Evolutionary conservation across 2,329 filamentous ascomycete genomes (phyloP).

Genomic region (Sporothrix variecibatus): DNA sequence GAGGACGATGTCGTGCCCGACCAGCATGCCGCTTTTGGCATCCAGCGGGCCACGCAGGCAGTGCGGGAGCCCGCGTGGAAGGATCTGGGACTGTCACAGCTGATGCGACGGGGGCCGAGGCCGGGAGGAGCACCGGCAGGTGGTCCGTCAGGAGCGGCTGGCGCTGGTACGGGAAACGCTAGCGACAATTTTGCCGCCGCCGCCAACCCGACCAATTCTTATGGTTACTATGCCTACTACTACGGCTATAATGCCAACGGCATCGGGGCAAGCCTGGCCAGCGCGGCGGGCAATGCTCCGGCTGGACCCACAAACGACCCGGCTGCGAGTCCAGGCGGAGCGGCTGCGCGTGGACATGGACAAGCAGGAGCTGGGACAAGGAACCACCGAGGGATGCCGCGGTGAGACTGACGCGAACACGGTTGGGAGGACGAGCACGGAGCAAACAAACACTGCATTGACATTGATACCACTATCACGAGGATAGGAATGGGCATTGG

Average conservation of each 20-base stretch:
- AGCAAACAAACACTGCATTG: not conserved
- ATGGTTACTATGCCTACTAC: constrained; percentile 35
- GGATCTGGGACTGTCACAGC: constrained; percentile 70
- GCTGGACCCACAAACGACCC: not conserved
- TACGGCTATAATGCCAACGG: constrained; percentile 31
- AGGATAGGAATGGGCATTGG: not conserved
- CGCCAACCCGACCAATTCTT: constrained; percentile 34
- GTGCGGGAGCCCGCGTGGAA: constrained; percentile 74
- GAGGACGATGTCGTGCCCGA: constrained; percentile 87
- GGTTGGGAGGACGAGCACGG: not conserved
- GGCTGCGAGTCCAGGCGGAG: constrained; percentile 17
- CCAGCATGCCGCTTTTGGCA: constrained; percentile 85
- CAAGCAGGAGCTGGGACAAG: constrained; percentile 27
- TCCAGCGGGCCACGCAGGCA: constrained; percentile 75
- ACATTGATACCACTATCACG: constrained; percentile 6
- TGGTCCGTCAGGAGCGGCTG: not conserved
- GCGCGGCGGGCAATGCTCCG: not conserved
- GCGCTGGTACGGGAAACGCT: not conserved
- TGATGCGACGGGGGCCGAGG: constrained; percentile 56
- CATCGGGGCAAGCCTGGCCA: constrained; percentile 14
- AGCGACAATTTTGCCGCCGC: no score
- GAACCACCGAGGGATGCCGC: constrained; percentile 30
- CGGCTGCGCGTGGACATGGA: constrained; percentile 31
- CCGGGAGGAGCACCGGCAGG: no score
- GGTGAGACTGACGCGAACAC: not conserved